A percentile compares a stretch with the other conserved stretches of the same genome.
Evolutionary conservation across 192 early-diverging fungal species (phyloP).

Genomic region (Chytriomyces confervae): DNA sequence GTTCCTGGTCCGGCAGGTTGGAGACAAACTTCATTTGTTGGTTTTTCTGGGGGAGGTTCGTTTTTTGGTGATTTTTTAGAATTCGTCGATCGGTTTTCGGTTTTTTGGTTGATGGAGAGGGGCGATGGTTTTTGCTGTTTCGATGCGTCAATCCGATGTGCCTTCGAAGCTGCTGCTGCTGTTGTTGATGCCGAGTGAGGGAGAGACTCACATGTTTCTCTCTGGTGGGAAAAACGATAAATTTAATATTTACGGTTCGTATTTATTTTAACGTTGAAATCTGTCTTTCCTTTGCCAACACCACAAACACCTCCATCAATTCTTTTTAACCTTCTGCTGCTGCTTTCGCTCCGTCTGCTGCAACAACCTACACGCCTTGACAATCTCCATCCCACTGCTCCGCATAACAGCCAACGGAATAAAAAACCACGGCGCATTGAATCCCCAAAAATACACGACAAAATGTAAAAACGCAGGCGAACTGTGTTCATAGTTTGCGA

Average conservation of each 20-base stretch:
- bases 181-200: no score
- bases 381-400: conserved; percentile 38
- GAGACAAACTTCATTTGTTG: conserved; percentile 52
- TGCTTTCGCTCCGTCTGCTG: neutral
- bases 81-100: neutral
- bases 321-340: neutral
- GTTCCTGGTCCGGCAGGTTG: conserved; percentile 52
- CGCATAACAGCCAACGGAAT: conserved; percentile 62
- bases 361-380: conserved; percentile 26
- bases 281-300: no score
- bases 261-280: no score
- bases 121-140: no score
- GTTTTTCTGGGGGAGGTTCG: no score
- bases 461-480: conserved; percentile 82
- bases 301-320: neutral
- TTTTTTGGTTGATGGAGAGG: neutral
- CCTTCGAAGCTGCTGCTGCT: no score
- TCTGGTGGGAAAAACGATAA: no score
- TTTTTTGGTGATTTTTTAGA: neutral
- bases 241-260: no score
- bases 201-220: no score
- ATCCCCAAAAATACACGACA: conserved; percentile 85
- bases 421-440: conserved; percentile 87
- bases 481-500: conserved; percentile 63
- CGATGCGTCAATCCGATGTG: no score